Evolutionary conservation across 805 yeast genomes (phyloP), one percentile per base, ranked within the genome.

Genomic region (Deakozyma indianensis): DNA sequence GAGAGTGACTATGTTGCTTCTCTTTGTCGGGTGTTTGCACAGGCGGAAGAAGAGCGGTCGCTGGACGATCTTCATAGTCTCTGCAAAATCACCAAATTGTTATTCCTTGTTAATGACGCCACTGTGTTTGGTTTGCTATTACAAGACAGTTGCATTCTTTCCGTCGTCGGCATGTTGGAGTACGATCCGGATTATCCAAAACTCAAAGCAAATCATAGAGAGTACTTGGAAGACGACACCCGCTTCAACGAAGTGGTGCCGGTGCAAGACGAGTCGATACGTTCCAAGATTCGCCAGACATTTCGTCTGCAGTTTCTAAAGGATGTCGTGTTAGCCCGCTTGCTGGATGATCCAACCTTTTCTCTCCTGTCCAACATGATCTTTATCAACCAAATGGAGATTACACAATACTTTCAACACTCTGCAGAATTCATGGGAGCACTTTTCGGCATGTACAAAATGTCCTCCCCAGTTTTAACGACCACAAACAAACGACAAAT

Each of bases 171-270:
- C 1, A 81, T 86, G 11, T 63, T 90, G 42, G 98, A 92, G 60
- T 82, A 60, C 60, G 96, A 92, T 59, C 83, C 92, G 0, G 94
- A 84, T 47, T 85, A 74, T 55, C 95, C 96, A 1, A 69, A 70
- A 14, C 70, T 71, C 51, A 87, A 85, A 60, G 85, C 95, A 3
- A 81, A 84, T 53, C 85, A 84, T 63, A 67, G 96, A 44, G 75
- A 75, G 21, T 81, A 74, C 56, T 59, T 86, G 25, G 56, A 58
- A 2, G 71, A 77, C 50, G 75, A 76, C 41, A 63, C 79, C 4
- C 69, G 70, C 35, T 81, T 83, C 63, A 81, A 80, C 58, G 80
- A 81, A 52, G 83, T 87, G 2, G 64, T 84, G 15, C 86, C 87
- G 0, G 66, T 80, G 11, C 64, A 70, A 2, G 72, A 77, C 53